These are phyloP conservation scores for Fraxinus velutina DNA, from an alignment of 305 asterid species.

Conservation along the genomic window DNA sequence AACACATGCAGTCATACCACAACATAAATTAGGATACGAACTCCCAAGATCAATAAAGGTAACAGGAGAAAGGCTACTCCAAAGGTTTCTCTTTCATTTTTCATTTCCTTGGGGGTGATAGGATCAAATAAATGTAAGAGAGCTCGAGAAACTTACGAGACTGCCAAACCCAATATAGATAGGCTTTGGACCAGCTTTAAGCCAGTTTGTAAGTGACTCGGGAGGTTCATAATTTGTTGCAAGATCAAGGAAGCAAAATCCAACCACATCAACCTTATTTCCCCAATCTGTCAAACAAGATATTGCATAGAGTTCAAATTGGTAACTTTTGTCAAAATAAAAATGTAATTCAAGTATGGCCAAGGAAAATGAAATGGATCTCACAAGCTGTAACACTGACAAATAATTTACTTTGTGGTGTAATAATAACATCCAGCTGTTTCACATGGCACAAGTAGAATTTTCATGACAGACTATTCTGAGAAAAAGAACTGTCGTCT, in stretches of 20 bases:
- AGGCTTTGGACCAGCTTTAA: constrained; percentile 87
- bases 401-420: constrained; percentile 6
- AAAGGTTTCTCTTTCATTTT: neutral
- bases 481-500: constrained; percentile 20
- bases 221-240: constrained; percentile 87
- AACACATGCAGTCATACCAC: neutral
- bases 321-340: constrained; percentile 18
- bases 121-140: constrained; percentile 13
- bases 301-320: constrained; percentile 26
- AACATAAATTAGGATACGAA: neutral
- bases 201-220: constrained; percentile 74
- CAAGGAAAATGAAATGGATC: constrained; percentile 1
- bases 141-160: constrained; percentile 61
- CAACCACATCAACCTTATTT: constrained; percentile 55
- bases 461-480: neutral
- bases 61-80: constrained; percentile 6
- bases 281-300: constrained; percentile 43
- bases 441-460: constrained; percentile 9
- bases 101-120: neutral
- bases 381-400: neutral
- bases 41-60: neutral
- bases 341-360: constrained; percentile 5
- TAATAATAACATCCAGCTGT: constrained; percentile 4
- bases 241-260: constrained; percentile 98
- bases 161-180: constrained; percentile 96